Evolutionary conservation across 768 basidiomycete species (phyloP).

Genomic region (Podaxis pistillaris): DNA sequence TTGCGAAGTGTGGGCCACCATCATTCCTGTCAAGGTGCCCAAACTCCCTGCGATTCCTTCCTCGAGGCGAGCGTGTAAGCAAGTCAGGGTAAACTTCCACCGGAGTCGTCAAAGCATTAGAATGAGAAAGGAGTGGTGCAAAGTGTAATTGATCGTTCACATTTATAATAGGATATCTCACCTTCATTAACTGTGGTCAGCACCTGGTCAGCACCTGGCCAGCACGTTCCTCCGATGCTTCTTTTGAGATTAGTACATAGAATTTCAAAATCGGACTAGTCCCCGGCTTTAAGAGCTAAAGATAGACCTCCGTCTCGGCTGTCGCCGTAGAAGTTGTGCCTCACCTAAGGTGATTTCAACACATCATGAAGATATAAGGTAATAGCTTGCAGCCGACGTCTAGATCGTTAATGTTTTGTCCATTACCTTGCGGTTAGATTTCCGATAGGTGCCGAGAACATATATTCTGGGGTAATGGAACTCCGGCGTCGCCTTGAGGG

Average conservation of each 20-base stretch:
- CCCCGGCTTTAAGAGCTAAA: not conserved
- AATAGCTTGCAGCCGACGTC: not conserved
- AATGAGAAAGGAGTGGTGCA: too few relatives aligned
- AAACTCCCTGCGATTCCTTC: too few relatives aligned
- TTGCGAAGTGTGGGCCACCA: too few relatives aligned
- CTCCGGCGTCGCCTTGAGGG: not conserved
- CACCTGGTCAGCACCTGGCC: too few relatives aligned
- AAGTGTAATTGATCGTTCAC: too few relatives aligned
- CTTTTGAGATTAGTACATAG: not conserved
- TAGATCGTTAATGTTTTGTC: not conserved
- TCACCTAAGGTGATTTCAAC: not conserved
- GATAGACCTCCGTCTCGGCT: not conserved
- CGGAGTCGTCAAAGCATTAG: too few relatives aligned
- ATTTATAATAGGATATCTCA: too few relatives aligned
- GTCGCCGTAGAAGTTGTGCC: not conserved
- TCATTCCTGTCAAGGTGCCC: too few relatives aligned
- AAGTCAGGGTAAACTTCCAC: too few relatives aligned
- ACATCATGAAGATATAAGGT: not conserved
- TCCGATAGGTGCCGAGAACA: not conserved
- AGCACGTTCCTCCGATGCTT: too few relatives aligned
- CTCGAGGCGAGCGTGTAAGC: too few relatives aligned
- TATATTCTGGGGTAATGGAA: not conserved
- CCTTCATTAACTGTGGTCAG: too few relatives aligned
- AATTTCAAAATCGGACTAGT: slow-evolving; percentile 3
- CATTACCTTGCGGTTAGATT: not conserved